Base-by-base conservation (phyloP, 768 basidiomycete genomes). In the Boletus fagicola region DNA sequence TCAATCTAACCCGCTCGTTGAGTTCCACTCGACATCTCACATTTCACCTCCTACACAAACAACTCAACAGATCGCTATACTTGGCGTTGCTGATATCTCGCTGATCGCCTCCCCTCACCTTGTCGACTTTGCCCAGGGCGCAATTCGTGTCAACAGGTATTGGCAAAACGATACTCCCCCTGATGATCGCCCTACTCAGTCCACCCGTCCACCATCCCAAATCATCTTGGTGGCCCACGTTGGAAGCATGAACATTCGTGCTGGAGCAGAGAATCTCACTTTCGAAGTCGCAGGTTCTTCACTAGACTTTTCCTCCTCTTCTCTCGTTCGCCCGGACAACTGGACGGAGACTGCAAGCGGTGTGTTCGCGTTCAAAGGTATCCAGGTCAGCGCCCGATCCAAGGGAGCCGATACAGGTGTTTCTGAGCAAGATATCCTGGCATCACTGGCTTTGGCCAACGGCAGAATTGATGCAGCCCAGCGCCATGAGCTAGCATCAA, bases 181-280 rank as follows among this genome's bases (percentile, higher is more conserved):
- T 39, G 53, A 49, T 24, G 43, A 22, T 24, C 57, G 30, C 26
- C 56, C 38, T 26, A 40, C 50, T 54, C 64, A 42, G 7, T 3
- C 24, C 9, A 43, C 24, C 22, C 48, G 7, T 40, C 20, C 36
- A 38, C 59, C 52, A 40, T 73, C 58, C 53, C 62, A 74, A 44
- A 39, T 65, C 8, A 78, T 84, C 50, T 43, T 80, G 13, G 69
- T 78, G 6, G 65, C 80, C 7, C 72, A 72, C 36, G 62, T 86
- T 48, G 75, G 72, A 8, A 74, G 67, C 9, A 60, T 87, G 43
- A 77, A 76, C 28, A 64, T 88, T n/a, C 81, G 79, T 53, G 87
- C 87, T 9, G 84, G 82, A 6, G 87, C 88, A 8, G 86, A 87
- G 65, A 90, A 85, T 63, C 75, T 92, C 30, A 75, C 82, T 18